Evolutionary conservation across 2,329 filamentous ascomycete species (phyloP).

Genomic region (Colletotrichum echinochloae): DNA sequence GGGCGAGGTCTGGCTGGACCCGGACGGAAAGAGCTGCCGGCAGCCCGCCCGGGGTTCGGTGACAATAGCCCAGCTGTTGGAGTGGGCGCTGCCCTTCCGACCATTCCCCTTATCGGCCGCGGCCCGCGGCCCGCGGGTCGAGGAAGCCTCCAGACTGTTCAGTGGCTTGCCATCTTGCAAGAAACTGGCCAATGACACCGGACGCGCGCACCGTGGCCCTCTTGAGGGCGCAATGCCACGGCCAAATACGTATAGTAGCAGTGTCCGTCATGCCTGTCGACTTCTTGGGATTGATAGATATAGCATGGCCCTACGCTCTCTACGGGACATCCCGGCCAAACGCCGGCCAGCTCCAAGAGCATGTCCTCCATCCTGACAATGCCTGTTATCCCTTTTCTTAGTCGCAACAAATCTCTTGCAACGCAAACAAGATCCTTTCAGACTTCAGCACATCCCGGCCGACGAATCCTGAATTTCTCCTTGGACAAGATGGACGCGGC

Average conservation of each 20-base stretch:
- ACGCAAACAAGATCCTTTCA: background rate
- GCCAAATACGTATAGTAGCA: background rate
- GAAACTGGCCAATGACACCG: background rate
- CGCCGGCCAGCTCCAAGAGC: background rate
- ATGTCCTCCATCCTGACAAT: background rate
- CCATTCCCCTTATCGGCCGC: background rate
- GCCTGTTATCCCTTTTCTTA: background rate
- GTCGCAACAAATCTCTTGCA: constrained; percentile 12
- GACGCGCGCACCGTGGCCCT: background rate
- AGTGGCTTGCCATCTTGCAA: background rate
- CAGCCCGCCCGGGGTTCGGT: constrained; percentile 3
- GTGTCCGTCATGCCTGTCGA: background rate
- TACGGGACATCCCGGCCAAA: constrained; percentile 5
- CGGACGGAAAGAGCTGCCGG: constrained; percentile 25
- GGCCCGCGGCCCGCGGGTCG: no score
- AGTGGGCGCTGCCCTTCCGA: background rate
- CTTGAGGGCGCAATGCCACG: background rate
- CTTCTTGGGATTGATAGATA: background rate
- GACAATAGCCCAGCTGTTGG: background rate
- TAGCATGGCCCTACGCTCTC: background rate
- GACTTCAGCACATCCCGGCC: background rate
- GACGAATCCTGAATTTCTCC: background rate
- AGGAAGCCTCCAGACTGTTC: background rate
- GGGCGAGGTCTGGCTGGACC: constrained; percentile 12
- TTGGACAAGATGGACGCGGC: background rate